Percentiles rank a stretch among this genome's conserved stretches.
Conservation (phyloP, 2,329 filamentous ascomycete species). For the Pseudocercospora fijiensis region DNA sequence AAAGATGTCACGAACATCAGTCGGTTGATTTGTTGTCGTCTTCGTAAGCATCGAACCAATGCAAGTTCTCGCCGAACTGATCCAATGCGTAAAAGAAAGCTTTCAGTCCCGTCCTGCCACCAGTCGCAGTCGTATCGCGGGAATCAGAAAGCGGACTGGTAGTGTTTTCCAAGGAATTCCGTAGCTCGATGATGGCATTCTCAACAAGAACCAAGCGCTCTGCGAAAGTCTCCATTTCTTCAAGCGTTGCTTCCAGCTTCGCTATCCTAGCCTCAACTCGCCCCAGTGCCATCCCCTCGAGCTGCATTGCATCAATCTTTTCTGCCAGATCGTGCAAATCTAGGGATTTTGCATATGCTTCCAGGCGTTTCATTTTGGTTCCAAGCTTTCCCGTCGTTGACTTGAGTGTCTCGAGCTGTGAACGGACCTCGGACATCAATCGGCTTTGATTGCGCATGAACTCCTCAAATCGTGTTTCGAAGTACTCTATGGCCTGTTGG, state of each 20-base stretch:
- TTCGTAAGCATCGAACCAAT: not conserved
- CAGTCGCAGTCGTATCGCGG: no score
- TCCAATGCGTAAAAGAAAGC: not conserved
- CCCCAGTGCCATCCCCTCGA: not conserved
- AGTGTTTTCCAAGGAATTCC: not conserved
- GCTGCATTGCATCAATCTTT: not conserved
- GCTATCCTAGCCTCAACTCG: not conserved
- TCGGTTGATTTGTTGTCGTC: not conserved
- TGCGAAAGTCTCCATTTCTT: not conserved
- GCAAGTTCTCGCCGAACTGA: not conserved
- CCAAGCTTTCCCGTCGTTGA: not conserved
- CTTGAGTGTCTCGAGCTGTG: not conserved
- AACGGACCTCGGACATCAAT: not conserved
- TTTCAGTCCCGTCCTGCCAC: not conserved
- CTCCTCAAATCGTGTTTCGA: constrained; percentile 4
- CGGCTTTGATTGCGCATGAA: not conserved
- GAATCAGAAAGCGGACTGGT: no score
- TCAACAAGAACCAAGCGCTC: not conserved
- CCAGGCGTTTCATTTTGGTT: not conserved
- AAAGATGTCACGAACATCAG: no score
- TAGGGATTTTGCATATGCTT: not conserved
- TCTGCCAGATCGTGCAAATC: not conserved
- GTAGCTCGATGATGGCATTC: not conserved
- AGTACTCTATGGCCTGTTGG: not conserved
- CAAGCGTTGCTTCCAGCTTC: not conserved